phyloP scores from a whole-genome alignment of 1,284 basidiomycete genomes.

The Pseudozyma flocculosa region DNA sequence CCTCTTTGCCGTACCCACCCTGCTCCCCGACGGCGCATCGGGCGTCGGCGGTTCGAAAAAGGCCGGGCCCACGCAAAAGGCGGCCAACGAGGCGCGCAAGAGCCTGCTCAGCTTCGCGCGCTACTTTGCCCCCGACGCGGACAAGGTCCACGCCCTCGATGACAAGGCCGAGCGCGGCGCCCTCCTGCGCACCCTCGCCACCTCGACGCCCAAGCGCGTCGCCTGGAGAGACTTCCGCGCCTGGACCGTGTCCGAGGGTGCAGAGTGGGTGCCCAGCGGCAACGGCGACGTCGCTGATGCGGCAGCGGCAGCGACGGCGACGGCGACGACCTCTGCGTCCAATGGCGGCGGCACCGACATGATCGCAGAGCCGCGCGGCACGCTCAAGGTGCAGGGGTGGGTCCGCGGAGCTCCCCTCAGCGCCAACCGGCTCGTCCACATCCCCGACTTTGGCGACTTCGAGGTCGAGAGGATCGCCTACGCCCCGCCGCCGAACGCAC shows the following conservation, averaged over 20 bases:
- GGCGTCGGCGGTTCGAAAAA: conserved; percentile 35
- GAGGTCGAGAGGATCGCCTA: conserved; percentile 71
- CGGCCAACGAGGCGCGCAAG: conserved; percentile 52
- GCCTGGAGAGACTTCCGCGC: conserved; percentile 79
- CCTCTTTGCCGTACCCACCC: conserved; percentile 64
- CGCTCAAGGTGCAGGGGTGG: conserved; percentile 76
- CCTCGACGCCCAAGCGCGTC: conserved; percentile 63
- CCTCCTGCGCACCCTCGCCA: conserved; percentile 64
- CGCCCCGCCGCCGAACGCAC: conserved; percentile 32
- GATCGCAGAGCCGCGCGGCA: conserved; percentile 60
- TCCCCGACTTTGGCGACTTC: conserved; percentile 87
- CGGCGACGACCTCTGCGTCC: too few relatives aligned
- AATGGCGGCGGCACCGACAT: too few relatives aligned
- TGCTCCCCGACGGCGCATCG: conserved; percentile 30
- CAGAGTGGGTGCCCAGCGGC: conserved; percentile 44
- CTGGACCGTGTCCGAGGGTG: conserved; percentile 74
- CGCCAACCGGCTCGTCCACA: conserved; percentile 81
- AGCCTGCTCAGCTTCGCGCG: conserved; percentile 66
- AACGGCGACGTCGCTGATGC: conserved; percentile 60
- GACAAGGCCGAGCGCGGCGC: conserved; percentile 67
- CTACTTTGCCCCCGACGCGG: conserved; percentile 89
- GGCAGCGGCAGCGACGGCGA: too few relatives aligned
- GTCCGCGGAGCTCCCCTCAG: conserved; percentile 78
- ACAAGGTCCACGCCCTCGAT: conserved; percentile 63
- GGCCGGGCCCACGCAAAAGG: conserved; percentile 34